Evolutionary conservation across 768 basidiomycete genomes (phyloP), one percentile per base, ranked within the genome.

Genomic region (Pleurotus citrinopileatus): DNA sequence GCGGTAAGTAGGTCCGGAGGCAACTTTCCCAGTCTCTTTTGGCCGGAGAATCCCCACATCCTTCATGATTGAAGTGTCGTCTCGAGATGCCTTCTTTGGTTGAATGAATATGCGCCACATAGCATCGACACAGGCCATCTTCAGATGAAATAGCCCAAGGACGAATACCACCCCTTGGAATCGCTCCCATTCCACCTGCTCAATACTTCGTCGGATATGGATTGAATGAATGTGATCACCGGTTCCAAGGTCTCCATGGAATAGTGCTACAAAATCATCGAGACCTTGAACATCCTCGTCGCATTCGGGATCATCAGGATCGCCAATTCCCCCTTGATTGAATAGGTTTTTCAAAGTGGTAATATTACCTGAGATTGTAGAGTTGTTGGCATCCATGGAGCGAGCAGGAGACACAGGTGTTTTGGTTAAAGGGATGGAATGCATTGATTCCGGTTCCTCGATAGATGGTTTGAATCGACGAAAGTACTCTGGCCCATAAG

Each of bases 51-150:
- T 29, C 2, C 50, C 54, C 4, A 66, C 52, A 36, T 47, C 37
- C 0, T 53, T 25, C 23, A 29, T 57, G 50, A 60, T 9, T 32
- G 54, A 38, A 26, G 52, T 64, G 1, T 10, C 6, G 42, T 66
- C 63, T 27, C 56, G 47, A 13, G 55, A 46, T 0, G 52, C 55
- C 0, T 47, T 23, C 19, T 36, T 42, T 5, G 61, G 59, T 29
- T 64, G 53, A 51, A 67, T 59, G 20, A 57, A 60, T 12, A 61
- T 65, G 5, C 60, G 45, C 60, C 62, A 66, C 10, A 66, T 34
- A 2, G 62, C 58, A 26, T 67, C 64, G 0, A 57, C 63, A 55
- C 53, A 54, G 2, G 67, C 66, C 67, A 68, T 67, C 51, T 67
- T 63, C 20, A 62, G 34, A 42, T 68, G 67, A 42, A 68, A 67